Conservation (phyloP, 2,329 filamentous ascomycete species). For the Cryphonectria nitschkei region DNA sequence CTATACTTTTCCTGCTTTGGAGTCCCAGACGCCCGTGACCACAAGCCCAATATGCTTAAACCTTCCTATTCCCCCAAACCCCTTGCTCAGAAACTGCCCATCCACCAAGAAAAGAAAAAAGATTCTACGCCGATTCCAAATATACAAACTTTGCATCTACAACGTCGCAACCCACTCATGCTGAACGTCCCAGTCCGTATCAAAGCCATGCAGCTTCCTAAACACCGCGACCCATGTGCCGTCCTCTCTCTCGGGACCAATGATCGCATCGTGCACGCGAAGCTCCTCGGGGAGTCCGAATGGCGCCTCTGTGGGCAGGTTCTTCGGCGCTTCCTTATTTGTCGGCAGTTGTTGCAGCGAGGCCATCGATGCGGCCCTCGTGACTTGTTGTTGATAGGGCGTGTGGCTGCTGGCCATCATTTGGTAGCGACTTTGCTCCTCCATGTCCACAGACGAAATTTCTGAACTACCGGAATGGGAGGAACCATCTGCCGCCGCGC, state of each 20-base stretch:
- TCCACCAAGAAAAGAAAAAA: background rate
- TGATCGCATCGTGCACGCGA: conserved; percentile 38
- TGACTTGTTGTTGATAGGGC: background rate
- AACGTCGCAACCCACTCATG: conserved; percentile 34
- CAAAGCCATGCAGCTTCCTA: conserved; percentile 35
- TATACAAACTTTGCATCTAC: background rate
- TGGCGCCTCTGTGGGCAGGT: conserved; percentile 35
- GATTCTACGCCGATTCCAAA: background rate
- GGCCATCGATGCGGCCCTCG: background rate
- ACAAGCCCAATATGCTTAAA: background rate
- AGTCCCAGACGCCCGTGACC: background rate
- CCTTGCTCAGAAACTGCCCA: background rate
- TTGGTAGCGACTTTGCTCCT: conserved; percentile 8
- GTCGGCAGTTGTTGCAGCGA: conserved; percentile 11
- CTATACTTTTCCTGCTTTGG: background rate
- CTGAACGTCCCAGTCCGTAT: conserved; percentile 38
- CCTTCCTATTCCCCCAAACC: background rate
- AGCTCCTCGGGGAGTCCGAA: conserved; percentile 40
- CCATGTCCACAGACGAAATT: conserved; percentile 11
- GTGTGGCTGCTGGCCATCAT: background rate
- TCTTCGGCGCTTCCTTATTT: background rate
- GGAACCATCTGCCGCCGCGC: background rate
- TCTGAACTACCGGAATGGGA: conserved; percentile 14
- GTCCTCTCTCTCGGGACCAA: conserved; percentile 37
- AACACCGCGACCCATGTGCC: conserved; percentile 40